Percentiles rank a stretch among this genome's conserved stretches.
Conservation (phyloP, 345 rosid genomes). For the Gossypium australe region DNA sequence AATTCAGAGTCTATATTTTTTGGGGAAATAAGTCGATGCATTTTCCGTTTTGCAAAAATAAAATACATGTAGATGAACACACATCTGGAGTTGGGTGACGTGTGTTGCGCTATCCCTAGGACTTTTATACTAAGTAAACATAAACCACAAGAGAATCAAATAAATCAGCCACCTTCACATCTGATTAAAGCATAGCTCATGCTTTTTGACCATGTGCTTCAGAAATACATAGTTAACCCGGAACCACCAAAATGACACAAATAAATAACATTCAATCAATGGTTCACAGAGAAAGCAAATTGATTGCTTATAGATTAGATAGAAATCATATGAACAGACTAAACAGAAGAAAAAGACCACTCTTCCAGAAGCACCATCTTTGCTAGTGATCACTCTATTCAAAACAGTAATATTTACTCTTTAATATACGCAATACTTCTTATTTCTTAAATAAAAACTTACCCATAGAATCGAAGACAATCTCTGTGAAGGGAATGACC, state of each 20-base stretch:
- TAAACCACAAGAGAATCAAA: conserved; percentile 1
- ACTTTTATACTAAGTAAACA: neutral
- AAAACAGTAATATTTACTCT: neutral
- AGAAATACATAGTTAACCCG: neutral
- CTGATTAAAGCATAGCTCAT: neutral
- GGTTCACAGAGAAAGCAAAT: neutral
- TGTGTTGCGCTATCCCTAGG: neutral
- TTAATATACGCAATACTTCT: neutral
- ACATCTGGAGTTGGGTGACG: neutral
- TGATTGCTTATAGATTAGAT: neutral
- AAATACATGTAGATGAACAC: neutral
- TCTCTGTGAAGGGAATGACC: conserved; percentile 99
- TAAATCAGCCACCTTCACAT: neutral
- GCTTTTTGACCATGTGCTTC: neutral
- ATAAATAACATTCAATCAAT: neutral
- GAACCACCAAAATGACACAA: neutral
- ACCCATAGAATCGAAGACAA: conserved; percentile 99
- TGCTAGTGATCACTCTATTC: neutral
- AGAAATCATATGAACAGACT: neutral
- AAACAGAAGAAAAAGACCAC: neutral
- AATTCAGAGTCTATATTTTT: neutral
- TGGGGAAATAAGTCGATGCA: neutral
- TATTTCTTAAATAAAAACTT: conserved; percentile 21
- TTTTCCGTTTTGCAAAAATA: neutral
- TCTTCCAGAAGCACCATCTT: conserved; percentile 1